Base-by-base conservation (phyloP, 2,329 filamentous ascomycete genomes). In the Fusarium zealandicum region DNA sequence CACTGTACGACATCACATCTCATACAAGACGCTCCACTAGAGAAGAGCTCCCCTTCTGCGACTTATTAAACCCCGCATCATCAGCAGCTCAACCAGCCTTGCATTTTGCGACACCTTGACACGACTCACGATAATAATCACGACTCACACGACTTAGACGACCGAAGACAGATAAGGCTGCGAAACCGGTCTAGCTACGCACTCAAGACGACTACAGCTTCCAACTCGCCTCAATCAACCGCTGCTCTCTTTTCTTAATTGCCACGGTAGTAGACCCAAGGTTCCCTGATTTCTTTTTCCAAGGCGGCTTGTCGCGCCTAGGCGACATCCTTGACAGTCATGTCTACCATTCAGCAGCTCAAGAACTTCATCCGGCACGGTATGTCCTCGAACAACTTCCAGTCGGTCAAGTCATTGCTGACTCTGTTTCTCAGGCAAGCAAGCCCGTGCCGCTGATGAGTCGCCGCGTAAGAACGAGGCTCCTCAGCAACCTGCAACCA, bases 281-380 rank as follows among this genome's bases (percentile, higher is more conserved):
- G 25, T 40, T 39, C 41, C 47, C 47, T 18, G 20, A 10, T 40
- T 25, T 38, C n/a, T 44, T 51, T 41, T 32, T 27, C 35, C 38
- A 28, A 54, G 59, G 63, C 57, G 65, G 63, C 57, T 41, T 46
- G 66, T 68, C 66, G 66, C 62, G 53, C 57, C 64, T 55, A 30
- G 42, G 66, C 65, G 69, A 65, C 62, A 56, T 28, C 16, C 18
- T 59, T 42, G 33, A 55, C 47, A 65, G 68, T 57, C 67, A 86
- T 87, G 84, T 86, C 84, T 69, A 86, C 84, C 64, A 96, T 97
- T 79, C 93, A 97, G 80, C 95, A 95, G 73, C 85, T 97, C 69
- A 97, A 98, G 79, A 97, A 97, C 77, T 96, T 98, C 77, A 95
- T 98, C 77, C 90, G 93, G 65, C 93, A 97, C 81, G 93, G 84